Conservation (phyloP, 2,329 filamentous ascomycete species). For the Daldinia sp. region DNA sequence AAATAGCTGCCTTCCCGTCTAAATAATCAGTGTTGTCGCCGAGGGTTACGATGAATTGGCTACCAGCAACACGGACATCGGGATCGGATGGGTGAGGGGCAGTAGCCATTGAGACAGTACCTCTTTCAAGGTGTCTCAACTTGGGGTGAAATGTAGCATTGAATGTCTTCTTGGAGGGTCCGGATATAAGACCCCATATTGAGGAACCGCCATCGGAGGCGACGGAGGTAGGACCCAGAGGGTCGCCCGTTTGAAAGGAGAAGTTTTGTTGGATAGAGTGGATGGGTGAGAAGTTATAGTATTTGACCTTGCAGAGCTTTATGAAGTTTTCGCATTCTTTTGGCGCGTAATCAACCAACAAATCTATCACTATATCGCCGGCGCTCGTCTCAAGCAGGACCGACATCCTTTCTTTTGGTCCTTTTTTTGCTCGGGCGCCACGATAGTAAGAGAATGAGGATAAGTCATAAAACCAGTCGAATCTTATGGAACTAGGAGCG, state of each 20-base stretch:
- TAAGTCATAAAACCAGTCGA: background rate
- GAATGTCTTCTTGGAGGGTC: constrained; percentile 79
- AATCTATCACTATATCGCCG: constrained; percentile 94
- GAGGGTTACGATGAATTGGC: constrained; percentile 93
- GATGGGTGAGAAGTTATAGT: constrained; percentile 96
- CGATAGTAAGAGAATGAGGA: background rate
- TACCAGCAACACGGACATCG: constrained; percentile 84
- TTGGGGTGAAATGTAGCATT: constrained; percentile 86
- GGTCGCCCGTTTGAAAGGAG: constrained; percentile 96
- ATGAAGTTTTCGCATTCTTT: constrained; percentile 97
- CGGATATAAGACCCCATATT: constrained; percentile 87
- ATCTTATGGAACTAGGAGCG: background rate
- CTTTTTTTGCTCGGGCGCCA: background rate
- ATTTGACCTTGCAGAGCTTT: constrained; percentile 98
- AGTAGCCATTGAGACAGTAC: constrained; percentile 98
- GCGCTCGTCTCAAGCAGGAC: constrained; percentile 92
- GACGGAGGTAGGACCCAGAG: constrained; percentile 84
- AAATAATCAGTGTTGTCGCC: constrained; percentile 90
- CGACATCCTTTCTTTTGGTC: constrained; percentile 71
- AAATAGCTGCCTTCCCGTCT: constrained; percentile 93
- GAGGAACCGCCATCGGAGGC: constrained; percentile 93
- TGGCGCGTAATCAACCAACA: constrained; percentile 88
- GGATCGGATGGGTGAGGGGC: constrained; percentile 80
- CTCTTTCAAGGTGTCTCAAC: constrained; percentile 87
- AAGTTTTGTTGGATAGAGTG: constrained; percentile 95